These are phyloP conservation scores for Geotrichum aggregatum DNA, from an alignment of 1,139 yeast species.

Conservation along the genomic window DNA sequence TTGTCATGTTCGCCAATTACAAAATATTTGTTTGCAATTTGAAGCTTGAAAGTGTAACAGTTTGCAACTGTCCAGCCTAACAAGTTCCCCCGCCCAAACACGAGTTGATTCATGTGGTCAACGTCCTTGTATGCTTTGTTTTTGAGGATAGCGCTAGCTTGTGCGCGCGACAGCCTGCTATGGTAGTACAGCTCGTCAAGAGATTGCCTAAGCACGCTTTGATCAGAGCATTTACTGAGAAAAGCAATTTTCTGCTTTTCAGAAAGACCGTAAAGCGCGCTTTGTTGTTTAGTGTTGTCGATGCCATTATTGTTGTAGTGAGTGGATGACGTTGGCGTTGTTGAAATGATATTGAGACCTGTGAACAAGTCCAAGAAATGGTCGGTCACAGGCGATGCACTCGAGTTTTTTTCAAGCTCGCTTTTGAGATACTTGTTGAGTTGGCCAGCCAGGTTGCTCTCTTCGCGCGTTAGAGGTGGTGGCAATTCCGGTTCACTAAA, in stretches of 20 bases:
- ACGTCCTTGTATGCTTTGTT: constrained; percentile 24
- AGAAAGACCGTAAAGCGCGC: neutral
- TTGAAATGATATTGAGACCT: constrained; percentile 28
- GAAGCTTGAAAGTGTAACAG: constrained; percentile 27
- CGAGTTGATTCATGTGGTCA: constrained; percentile 25
- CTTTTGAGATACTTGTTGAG: constrained; percentile 26
- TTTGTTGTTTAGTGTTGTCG: constrained; percentile 16
- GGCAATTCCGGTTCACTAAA: constrained; percentile 20
- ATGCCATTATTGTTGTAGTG: too few species aligned
- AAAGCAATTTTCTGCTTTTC: constrained; percentile 5
- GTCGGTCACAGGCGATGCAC: constrained; percentile 24
- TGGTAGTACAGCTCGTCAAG: constrained; percentile 30
- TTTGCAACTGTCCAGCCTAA: constrained; percentile 29
- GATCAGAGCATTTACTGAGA: constrained; percentile 16
- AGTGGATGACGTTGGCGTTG: constrained; percentile 12
- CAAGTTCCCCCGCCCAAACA: constrained; percentile 27
- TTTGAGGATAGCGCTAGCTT: constrained; percentile 27
- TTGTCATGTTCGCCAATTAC: constrained; percentile 22
- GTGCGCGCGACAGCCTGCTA: constrained; percentile 25
- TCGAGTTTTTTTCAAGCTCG: constrained; percentile 24
- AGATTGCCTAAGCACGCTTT: constrained; percentile 21
- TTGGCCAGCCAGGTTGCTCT: constrained; percentile 25
- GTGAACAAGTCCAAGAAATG: constrained; percentile 33
- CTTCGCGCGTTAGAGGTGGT: constrained; percentile 28
- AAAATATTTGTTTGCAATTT: constrained; percentile 31